phyloP scores from a whole-genome alignment of 345 rosid species.

The Euphorbia peplus region DNA sequence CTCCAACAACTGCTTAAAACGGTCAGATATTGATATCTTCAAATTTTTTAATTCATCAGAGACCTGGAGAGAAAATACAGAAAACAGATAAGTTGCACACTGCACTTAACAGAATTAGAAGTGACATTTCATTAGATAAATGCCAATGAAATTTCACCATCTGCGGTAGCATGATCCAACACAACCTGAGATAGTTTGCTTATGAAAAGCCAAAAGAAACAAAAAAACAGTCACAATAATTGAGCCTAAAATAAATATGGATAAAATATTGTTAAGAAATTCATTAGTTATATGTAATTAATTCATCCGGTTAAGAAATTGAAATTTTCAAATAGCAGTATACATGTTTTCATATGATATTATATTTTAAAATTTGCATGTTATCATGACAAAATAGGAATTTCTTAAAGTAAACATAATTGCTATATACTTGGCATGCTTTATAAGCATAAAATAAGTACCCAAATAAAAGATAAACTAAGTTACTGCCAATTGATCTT shows the following conservation, averaged over 20 bases:
- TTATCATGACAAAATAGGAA: not conserved
- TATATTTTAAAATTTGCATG: not conserved
- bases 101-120: not conserved
- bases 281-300: not conserved
- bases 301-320: not conserved
- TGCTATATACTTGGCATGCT: not conserved
- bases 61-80: constrained; percentile 35
- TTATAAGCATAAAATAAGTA: not conserved
- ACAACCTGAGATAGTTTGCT: not conserved
- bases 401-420: not conserved
- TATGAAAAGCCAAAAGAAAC: not conserved
- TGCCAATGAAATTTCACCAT: not conserved
- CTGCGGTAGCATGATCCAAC: not conserved
- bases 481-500: not conserved
- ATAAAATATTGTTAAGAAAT: not conserved
- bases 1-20: constrained; percentile 61
- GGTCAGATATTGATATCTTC: constrained; percentile 59
- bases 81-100: constrained; percentile 10
- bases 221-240: too few relatives aligned
- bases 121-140: not conserved
- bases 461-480: not conserved
- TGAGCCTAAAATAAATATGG: not conserved
- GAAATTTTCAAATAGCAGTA: not conserved
- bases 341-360: not conserved
- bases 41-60: constrained; percentile 80